These are phyloP conservation scores for Aspergillus bombycis DNA, from an alignment of 2,329 filamentous ascomycete species.

Conservation along the genomic window DNA sequence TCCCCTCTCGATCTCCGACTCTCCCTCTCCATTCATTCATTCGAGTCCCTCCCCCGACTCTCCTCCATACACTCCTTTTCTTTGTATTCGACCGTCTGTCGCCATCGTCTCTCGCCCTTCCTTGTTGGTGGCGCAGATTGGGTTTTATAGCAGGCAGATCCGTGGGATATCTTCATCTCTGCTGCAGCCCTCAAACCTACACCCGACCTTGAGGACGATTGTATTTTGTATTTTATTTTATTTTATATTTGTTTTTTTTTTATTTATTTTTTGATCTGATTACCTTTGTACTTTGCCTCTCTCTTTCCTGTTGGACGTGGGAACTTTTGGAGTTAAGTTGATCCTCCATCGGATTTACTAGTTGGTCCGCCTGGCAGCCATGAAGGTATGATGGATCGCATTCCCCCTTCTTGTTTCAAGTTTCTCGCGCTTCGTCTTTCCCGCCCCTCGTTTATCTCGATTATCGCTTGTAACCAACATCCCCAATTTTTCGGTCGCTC, in stretches of 20 bases:
- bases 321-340: no score
- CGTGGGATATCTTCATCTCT: background rate
- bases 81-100: constrained; percentile 3
- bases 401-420: background rate
- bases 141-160: background rate
- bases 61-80: background rate
- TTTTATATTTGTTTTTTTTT: constrained; percentile 10
- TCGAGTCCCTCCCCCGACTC: background rate
- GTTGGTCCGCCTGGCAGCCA: constrained; percentile 13
- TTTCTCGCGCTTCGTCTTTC: background rate
- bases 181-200: background rate
- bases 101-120: constrained; percentile 11
- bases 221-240: constrained; percentile 6
- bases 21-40: background rate
- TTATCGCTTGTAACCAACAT: constrained; percentile 19
- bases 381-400: constrained; percentile 27
- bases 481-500: no score
- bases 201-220: background rate
- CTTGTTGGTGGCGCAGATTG: constrained; percentile 7
- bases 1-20: constrained; percentile 10
- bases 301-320: no score
- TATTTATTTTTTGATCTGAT: no score
- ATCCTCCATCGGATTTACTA: constrained; percentile 10
- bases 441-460: constrained; percentile 23
- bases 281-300: no score